These are phyloP conservation scores for Phaseolus lunatus DNA, from an alignment of 306 rosid genomes.

Conservation along the genomic window DNA sequence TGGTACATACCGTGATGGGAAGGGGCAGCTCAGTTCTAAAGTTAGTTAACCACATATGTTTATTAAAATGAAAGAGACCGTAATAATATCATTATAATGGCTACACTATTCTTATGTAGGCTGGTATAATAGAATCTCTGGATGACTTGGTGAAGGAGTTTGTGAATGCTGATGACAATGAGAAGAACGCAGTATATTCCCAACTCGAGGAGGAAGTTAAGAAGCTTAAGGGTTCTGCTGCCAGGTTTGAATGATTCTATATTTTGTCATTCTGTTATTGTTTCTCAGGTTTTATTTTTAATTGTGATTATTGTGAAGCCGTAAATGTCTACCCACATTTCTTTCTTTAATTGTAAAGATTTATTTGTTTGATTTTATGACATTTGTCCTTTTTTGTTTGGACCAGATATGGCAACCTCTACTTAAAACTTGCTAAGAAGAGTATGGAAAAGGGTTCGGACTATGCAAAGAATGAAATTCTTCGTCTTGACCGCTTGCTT, in stretches of 20 bases:
- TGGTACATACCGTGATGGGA: constrained; percentile 80
- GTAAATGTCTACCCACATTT: not conserved
- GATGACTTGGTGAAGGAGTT: constrained; percentile 76
- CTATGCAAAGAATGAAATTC: constrained; percentile 80
- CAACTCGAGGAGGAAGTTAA: constrained; percentile 78
- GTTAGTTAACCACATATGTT: constrained; percentile 52
- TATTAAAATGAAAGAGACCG: not conserved
- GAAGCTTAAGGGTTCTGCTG: constrained; percentile 71
- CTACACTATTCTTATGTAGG: constrained; percentile 57
- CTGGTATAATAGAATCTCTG: constrained; percentile 68
- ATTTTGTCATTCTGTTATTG: constrained; percentile 26
- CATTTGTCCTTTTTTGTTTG: constrained; percentile 10
- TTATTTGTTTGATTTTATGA: constrained; percentile 18
- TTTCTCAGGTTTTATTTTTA: constrained; percentile 18
- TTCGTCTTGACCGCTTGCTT: constrained; percentile 78
- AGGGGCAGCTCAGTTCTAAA: constrained; percentile 74
- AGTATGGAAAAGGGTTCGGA: constrained; percentile 73
- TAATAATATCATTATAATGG: not conserved
- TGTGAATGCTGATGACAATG: constrained; percentile 60
- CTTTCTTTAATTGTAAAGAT: constrained; percentile 14
- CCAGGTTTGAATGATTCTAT: constrained; percentile 58
- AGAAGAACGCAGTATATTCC: constrained; percentile 65
- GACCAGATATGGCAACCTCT: constrained; percentile 70
- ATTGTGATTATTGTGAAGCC: constrained; percentile 16
- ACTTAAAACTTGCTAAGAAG: constrained; percentile 77